Conservation (phyloP, 148 eudicot species). For the Tetragonia tetragonoides region DNA sequence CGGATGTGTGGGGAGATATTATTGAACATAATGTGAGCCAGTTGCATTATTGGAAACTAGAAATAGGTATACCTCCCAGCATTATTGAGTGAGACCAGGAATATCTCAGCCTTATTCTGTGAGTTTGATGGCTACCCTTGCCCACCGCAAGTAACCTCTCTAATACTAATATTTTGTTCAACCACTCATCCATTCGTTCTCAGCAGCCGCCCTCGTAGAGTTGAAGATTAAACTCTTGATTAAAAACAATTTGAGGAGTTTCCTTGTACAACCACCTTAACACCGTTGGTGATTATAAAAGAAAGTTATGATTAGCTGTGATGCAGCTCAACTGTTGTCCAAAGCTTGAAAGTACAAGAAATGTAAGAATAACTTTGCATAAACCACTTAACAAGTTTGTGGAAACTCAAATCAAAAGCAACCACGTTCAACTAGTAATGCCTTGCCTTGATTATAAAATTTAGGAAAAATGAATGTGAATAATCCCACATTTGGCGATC, state of each 20-base stretch:
- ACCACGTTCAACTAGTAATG: background rate
- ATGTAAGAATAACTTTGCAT: background rate
- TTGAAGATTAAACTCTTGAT: background rate
- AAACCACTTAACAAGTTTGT: background rate
- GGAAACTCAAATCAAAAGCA: background rate
- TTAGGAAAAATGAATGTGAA: no score
- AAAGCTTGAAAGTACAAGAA: background rate
- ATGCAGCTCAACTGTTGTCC: slow-evolving; percentile 14
- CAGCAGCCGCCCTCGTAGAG: background rate
- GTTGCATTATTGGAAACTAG: background rate
- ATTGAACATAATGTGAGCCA: background rate
- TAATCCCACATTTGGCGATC: no score
- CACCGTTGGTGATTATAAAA: slow-evolving; percentile 15
- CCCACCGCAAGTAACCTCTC: slow-evolving; percentile 8
- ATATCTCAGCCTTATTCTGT: slow-evolving; percentile 6
- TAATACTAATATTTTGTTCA: slow-evolving; percentile 10
- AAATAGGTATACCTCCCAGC: slow-evolving; percentile 6
- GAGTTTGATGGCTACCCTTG: slow-evolving; percentile 14
- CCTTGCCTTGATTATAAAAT: no score
- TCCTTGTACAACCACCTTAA: background rate
- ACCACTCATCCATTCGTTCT: background rate
- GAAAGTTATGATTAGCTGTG: slow-evolving; percentile 18
- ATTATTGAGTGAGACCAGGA: slow-evolving; percentile 17
- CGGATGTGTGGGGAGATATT: background rate
- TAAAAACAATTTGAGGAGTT: background rate